phyloP scores from a whole-genome alignment of 768 basidiomycete genomes.

The Asterophora parasitica region DNA sequence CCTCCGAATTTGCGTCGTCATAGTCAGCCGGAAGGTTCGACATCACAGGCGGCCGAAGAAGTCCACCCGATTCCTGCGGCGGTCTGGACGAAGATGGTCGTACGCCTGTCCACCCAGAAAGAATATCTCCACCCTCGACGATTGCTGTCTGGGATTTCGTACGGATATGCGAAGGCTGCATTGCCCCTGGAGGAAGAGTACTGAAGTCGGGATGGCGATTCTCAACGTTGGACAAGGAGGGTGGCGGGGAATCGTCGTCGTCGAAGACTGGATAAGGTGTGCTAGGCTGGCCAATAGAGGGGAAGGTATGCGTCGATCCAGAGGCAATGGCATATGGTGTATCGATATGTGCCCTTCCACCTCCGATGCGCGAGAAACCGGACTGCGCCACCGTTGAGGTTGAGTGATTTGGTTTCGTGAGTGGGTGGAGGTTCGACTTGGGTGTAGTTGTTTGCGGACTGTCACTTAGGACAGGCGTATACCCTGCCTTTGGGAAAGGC shows the following conservation, averaged over 20 bases:
- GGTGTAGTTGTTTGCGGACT: slow-evolving; percentile 16
- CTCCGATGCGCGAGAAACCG: slow-evolving; percentile 84
- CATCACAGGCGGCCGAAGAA: slow-evolving; percentile 18
- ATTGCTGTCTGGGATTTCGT: slow-evolving; percentile 83
- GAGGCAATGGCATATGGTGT: slow-evolving; percentile 75
- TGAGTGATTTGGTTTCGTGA: slow-evolving; percentile 17
- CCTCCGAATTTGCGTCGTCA: slow-evolving; percentile 38
- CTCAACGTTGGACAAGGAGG: slow-evolving; percentile 47
- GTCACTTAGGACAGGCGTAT: slow-evolving; percentile 40
- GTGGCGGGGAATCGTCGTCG: slow-evolving; percentile 41
- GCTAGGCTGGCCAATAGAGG: slow-evolving; percentile 51
- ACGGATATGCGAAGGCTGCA: slow-evolving; percentile 61
- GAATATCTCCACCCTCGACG: slow-evolving; percentile 56
- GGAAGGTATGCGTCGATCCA: slow-evolving; percentile 62
- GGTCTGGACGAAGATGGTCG: slow-evolving; percentile 10
- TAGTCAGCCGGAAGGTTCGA: slow-evolving; percentile 23
- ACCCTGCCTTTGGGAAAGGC: slow-evolving; percentile 55
- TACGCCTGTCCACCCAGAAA: slow-evolving; percentile 12
- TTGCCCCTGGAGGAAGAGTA: slow-evolving; percentile 54
- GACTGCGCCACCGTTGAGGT: slow-evolving; percentile 27
- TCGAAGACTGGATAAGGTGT: slow-evolving; percentile 17
- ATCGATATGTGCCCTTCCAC: slow-evolving; percentile 82
- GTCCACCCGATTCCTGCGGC: slow-evolving; percentile 19
- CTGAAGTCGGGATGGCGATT: slow-evolving; percentile 29
- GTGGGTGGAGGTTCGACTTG: slow-evolving; percentile 10